Evolutionary conservation across 2,329 filamentous ascomycete species (phyloP), one percentile per base, ranked within the genome.

Genomic region (Bertia moriformis): DNA sequence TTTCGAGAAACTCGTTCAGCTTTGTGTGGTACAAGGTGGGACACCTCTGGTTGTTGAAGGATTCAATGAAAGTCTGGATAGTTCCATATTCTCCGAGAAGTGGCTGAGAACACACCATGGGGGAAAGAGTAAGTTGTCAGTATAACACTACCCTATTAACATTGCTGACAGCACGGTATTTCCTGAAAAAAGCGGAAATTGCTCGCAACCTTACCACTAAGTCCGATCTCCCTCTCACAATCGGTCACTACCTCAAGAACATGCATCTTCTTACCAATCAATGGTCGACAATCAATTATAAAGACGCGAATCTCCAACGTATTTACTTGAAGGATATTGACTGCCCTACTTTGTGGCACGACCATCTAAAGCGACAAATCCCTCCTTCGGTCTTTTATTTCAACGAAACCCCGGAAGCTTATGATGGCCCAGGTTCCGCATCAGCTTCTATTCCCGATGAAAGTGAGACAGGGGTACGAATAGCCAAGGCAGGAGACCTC

Each of bases 301-400:
- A 78, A 42, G 83, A 93, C 45, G 76, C 84, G 44, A 18, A 35
- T 17, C 10, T 13, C 12, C 91, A 98, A 54, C 76, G 91, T 12
- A 74, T 96, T 2, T 98, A 98, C 54, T 63, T 96, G 18, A 98
- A 98, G 52, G 91, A 98, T 53, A 95, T 98, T 42, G 91, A 98
- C 55, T 95, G 88, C 48, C 91, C 91, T 1, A 63, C 71, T 1
- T 78, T 89, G 42, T 98, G 91, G 91, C 77, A 80, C 39, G 71
- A 89, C 19, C 78, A 83, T 42, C 62, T 98, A 14, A 75, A 77
- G 46, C 78, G 82, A 38, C 64, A 85, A 19, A 80, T 96, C 4
- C 88, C 89, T 1, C 73, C 79, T 0, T 76, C 69, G n/a, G 63
- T 96, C 0, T 94, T 87, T 53, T 98, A 96, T 53, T 68, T 94